phyloP scores from a whole-genome alignment of 768 basidiomycete species.

The Suillus placidus region DNA sequence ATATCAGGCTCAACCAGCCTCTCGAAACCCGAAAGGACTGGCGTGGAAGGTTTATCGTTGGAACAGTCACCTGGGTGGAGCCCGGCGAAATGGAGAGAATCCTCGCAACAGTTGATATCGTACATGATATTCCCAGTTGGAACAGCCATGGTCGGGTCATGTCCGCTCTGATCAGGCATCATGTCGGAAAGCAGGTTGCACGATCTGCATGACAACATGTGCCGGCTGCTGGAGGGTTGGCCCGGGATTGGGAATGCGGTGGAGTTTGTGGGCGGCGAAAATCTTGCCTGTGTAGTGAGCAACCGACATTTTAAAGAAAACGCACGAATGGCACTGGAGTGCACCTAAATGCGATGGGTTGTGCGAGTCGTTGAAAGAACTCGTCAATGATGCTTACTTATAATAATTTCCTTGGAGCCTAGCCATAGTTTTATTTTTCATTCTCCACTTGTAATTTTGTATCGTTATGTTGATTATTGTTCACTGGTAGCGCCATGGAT shows the following conservation, averaged over 20 bases:
- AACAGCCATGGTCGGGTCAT: neutral
- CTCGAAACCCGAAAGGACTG: constrained; percentile 18
- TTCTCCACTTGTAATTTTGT: neutral
- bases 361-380: neutral
- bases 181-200: neutral
- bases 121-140: neutral
- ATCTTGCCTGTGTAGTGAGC: neutral
- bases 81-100: neutral
- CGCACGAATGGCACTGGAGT: neutral
- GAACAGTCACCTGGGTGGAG: constrained; percentile 18
- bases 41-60: constrained; percentile 28
- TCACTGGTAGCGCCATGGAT: too few relatives aligned
- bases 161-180: neutral
- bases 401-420: neutral
- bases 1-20: constrained; percentile 10
- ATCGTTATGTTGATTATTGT: neutral
- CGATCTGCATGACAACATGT: neutral
- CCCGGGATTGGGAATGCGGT: neutral
- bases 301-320: neutral
- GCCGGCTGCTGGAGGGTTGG: neutral
- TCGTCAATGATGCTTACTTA: neutral
- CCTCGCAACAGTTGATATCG: neutral
- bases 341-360: neutral
- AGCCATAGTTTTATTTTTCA: neutral
- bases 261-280: neutral